Base-by-base conservation (phyloP, 768 basidiomycete species). In the Kwoniella botswanensis region DNA sequence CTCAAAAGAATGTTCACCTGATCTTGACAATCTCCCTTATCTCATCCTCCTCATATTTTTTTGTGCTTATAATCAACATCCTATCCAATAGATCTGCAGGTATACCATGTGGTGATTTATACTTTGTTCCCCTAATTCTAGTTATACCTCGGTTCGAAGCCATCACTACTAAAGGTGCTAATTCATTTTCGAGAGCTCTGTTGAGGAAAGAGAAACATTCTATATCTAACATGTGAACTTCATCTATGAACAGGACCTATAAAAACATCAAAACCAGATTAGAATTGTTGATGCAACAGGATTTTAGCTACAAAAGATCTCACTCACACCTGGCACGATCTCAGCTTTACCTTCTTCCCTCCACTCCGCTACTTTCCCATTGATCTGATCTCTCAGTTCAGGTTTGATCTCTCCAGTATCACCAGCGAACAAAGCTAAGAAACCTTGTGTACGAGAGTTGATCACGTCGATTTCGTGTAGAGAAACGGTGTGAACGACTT, bases 201-300 rank as follows among this genome's bases (percentile, higher is more conserved):
- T 99, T 99, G 70, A 99, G 87, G 88, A 95, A 99, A 7, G 95
- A 97, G 87, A 98, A 98, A 82, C 96, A 98, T 83, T 98, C 96
- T 72, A 99, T 98, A 83, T 99, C 96, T 74, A 99, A 90, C 96
- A 99, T 99, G 87, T 98, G 96, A 13, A 98, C 96, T 85, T 98
- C 96, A 84, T 98, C 96, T 76, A 98, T 97, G 86, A 98, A 98
- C 13, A 97, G 86, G n/a, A 97, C 93, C 93, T 95, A 15, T 18
- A 5, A 9, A 63, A 0, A n/a, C 11, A 46, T 18, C 15, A 21
- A 18, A 21, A 43, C 15, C 0, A 21, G 50, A 52, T 52, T 15
- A 52, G n/a, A 52, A 52, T 15, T 15, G n/a, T 15, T 3, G n/a
- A 10, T 15, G 2, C 15, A 52, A 52, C 5, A 29, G 2, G 4